Evolutionary conservation across 2,329 filamentous ascomycete species (phyloP).

Genomic region (Hirsutella rhossiliensis): DNA sequence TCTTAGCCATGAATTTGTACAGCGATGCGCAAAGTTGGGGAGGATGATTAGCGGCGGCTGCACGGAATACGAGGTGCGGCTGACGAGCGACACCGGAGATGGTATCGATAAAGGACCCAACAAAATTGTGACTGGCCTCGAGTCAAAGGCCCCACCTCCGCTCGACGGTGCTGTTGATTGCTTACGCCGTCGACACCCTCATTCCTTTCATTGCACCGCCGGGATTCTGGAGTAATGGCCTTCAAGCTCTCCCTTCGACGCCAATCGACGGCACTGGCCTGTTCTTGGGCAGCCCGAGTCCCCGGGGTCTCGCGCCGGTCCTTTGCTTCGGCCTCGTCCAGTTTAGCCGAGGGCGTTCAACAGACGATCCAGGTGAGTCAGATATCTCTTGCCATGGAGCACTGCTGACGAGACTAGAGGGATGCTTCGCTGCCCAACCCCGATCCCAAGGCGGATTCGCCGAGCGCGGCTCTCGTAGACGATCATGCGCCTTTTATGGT

Average conservation of each 20-base stretch:
- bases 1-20: too few species aligned
- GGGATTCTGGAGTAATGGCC: constrained; percentile 20
- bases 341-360: constrained; percentile 19
- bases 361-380: constrained; percentile 20
- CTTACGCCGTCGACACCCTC: too few species aligned
- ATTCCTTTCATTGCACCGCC: neutral
- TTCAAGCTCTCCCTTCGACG: constrained; percentile 25
- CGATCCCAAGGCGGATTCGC: constrained; percentile 62
- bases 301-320: constrained; percentile 11
- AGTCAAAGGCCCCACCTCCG: too few species aligned
- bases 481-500: constrained; percentile 84
- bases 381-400: neutral
- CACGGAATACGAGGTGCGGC: too few species aligned
- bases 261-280: constrained; percentile 19
- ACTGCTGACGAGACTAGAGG: constrained; percentile 7
- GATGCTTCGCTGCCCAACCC: constrained; percentile 43
- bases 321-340: constrained; percentile 17
- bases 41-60: too few species aligned
- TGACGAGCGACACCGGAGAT: too few species aligned
- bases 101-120: too few species aligned
- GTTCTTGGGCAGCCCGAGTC: constrained; percentile 10
- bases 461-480: constrained; percentile 61
- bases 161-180: too few species aligned
- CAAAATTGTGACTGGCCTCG: too few species aligned
- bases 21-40: too few species aligned